A percentile compares a stretch with the other conserved stretches of the same genome.
These are phyloP conservation scores for Phenoliferia sp. DNA, from an alignment of 1,284 basidiomycete species.

Conservation along the genomic window DNA sequence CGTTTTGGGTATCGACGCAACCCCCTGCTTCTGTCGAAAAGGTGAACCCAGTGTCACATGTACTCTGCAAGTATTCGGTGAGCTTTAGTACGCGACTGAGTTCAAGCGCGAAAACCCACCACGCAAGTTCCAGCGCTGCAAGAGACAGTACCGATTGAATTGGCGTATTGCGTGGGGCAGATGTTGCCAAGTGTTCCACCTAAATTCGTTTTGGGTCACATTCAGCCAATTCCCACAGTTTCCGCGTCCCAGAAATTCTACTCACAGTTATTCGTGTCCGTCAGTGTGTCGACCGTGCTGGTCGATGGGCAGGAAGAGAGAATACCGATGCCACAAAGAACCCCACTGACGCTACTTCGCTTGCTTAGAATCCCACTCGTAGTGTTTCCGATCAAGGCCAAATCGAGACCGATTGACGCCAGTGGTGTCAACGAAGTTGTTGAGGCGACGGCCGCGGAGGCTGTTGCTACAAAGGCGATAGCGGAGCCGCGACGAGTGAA, in stretches of 20 bases:
- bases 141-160: background rate
- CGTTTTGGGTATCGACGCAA: background rate
- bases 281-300: background rate
- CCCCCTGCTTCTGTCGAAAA: background rate
- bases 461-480: background rate
- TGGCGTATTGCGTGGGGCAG: background rate
- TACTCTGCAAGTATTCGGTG: background rate
- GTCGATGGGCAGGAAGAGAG: background rate
- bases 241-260: background rate
- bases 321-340: background rate
- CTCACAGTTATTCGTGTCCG: constrained; percentile 7
- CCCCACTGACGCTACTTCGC: background rate
- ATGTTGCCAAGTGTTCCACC: constrained; percentile 5
- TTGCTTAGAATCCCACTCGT: background rate
- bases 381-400: background rate
- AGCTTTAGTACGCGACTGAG: background rate
- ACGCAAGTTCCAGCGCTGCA: background rate
- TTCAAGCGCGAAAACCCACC: background rate
- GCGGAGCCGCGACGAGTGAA: background rate
- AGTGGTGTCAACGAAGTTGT: background rate
- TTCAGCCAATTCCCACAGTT: background rate
- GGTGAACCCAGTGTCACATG: background rate
- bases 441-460: background rate
- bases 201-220: background rate
- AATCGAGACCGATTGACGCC: background rate